A percentile compares a stretch with the other conserved stretches of the same genome.
These are phyloP conservation scores for Trichoderma arundinaceum DNA, from an alignment of 2,329 filamentous ascomycete genomes.

Conservation along the genomic window DNA sequence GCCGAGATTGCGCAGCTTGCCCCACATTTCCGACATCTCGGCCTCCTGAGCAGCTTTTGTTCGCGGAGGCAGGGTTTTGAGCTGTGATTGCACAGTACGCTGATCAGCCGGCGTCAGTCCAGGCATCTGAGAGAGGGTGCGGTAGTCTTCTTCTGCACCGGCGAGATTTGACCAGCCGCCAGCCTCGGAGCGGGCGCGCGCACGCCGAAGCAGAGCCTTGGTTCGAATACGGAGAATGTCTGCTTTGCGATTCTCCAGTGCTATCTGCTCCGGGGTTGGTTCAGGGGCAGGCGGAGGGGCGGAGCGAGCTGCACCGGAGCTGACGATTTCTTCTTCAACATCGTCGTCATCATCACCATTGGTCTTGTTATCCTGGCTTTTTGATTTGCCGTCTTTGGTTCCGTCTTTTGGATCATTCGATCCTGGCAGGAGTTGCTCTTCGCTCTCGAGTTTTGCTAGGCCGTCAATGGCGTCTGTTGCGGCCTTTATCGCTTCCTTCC, in stretches of 20 bases:
- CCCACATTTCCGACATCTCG: constrained; percentile 97
- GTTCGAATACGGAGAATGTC: constrained; percentile 78
- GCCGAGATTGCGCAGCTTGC: constrained; percentile 88
- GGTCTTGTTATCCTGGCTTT: constrained; percentile 47
- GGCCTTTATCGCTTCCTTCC: constrained; percentile 78
- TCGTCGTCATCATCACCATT: constrained; percentile 51
- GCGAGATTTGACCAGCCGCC: constrained; percentile 81
- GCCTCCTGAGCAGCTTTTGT: constrained; percentile 80
- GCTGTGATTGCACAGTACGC: constrained; percentile 69
- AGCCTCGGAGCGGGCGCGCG: constrained; percentile 71
- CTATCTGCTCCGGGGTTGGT: constrained; percentile 29
- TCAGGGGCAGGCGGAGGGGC: constrained; percentile 45
- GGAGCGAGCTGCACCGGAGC: constrained; percentile 60
- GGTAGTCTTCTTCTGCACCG: constrained; percentile 81
- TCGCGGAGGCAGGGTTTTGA: constrained; percentile 68
- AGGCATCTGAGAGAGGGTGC: constrained; percentile 62
- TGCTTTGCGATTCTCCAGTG: constrained; percentile 44
- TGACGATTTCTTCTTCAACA: constrained; percentile 64
- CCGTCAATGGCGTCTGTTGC: constrained; percentile 75
- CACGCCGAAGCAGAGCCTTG: constrained; percentile 82
- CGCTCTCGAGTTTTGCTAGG: constrained; percentile 65
- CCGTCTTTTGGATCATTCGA: constrained; percentile 34
- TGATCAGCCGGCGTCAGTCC: constrained; percentile 67
- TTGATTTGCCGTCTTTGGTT: constrained; percentile 35
- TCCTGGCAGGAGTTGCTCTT: constrained; percentile 41